Conservation (phyloP, 768 basidiomycete genomes). For the Termitomyces sp. region DNA sequence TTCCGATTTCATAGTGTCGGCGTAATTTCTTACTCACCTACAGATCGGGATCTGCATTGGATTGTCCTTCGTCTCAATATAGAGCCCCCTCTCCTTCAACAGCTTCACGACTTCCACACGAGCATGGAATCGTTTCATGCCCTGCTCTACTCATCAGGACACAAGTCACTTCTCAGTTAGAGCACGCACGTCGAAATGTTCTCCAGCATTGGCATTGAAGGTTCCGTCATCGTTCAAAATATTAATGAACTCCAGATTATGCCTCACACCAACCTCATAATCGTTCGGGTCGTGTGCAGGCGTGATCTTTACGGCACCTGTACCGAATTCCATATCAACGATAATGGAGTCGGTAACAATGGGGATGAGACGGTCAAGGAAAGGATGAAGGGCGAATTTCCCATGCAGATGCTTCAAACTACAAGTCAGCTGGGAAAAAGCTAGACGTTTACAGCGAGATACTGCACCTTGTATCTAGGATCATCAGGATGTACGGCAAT, state of each 20-base stretch:
- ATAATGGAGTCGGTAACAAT: conserved; percentile 85
- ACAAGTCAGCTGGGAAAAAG: neutral
- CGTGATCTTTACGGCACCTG: conserved; percentile 98
- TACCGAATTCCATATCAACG: conserved; percentile 96
- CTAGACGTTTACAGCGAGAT: neutral
- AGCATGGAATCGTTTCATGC: conserved; percentile 98
- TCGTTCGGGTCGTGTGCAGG: conserved; percentile 98
- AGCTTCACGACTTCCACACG: conserved; percentile 79
- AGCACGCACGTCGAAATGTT: conserved; percentile 61
- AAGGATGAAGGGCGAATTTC: conserved; percentile 88
- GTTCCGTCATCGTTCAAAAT: conserved; percentile 97
- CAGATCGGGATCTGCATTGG: conserved; percentile 97
- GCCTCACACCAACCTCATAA: conserved; percentile 89
- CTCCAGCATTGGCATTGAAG: conserved; percentile 86
- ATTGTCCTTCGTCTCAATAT: conserved; percentile 91
- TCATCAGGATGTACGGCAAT: conserved; percentile 97
- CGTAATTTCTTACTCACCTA: conserved; percentile 45
- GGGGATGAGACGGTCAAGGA: conserved; percentile 81
- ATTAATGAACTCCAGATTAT: conserved; percentile 89
- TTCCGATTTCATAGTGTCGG: neutral
- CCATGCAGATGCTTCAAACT: conserved; percentile 79
- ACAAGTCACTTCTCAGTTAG: neutral
- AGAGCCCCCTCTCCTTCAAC: conserved; percentile 82
- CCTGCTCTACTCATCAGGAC: conserved; percentile 38
- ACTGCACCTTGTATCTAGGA: conserved; percentile 70